These are phyloP conservation scores for Ceratobasidium papillatum DNA, from an alignment of 1,284 basidiomycete species.

Conservation along the genomic window DNA sequence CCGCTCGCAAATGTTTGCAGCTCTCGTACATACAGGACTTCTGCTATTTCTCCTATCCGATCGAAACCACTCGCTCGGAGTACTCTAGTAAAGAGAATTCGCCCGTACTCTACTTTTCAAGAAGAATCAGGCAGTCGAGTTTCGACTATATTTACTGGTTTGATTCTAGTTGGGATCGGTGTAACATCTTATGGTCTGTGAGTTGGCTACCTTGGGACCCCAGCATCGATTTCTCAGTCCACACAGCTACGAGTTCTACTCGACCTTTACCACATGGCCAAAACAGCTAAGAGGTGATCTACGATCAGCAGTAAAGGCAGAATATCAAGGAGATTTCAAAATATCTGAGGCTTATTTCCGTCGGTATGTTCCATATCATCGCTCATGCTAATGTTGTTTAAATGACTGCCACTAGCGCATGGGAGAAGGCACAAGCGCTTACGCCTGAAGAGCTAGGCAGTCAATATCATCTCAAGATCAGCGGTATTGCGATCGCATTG, in stretches of 20 bases:
- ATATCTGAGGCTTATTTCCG: constrained; percentile 63
- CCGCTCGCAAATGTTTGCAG: not conserved
- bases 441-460: constrained; percentile 60
- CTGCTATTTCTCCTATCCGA: not conserved
- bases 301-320: constrained; percentile 70
- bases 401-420: constrained; percentile 61
- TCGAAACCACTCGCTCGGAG: not conserved
- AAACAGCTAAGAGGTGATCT: constrained; percentile 68
- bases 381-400: not conserved
- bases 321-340: constrained; percentile 66
- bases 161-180: constrained; percentile 61
- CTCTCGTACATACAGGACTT: not conserved
- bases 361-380: constrained; percentile 56
- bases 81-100: not conserved
- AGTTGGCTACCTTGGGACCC: constrained; percentile 47
- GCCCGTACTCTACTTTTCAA: not conserved
- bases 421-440: constrained; percentile 62
- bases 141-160: constrained; percentile 59
- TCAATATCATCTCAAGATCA: constrained; percentile 70
- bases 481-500: constrained; percentile 72
- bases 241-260: constrained; percentile 69
- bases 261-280: constrained; percentile 71
- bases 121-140: constrained; percentile 47
- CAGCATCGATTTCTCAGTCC: constrained; percentile 5
- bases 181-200: constrained; percentile 66